Conservation (phyloP, 768 basidiomycete species). For the Tremella fuciformis region DNA sequence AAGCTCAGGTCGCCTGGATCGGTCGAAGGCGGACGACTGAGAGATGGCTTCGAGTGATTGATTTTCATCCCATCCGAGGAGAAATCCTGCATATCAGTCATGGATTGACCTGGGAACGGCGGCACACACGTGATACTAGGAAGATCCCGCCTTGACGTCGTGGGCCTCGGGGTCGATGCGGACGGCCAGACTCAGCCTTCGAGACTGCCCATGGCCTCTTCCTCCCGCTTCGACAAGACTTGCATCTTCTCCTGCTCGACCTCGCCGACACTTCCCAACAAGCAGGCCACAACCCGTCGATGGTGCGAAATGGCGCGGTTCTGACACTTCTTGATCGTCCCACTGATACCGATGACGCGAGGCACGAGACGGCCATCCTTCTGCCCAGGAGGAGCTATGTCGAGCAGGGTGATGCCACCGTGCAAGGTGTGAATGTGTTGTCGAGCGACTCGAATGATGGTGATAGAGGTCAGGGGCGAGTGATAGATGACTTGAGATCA, state of each 20-base stretch:
- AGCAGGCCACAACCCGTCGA: conserved; percentile 23
- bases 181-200: conserved; percentile 6
- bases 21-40: too few species aligned
- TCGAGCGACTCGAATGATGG: conserved; percentile 79
- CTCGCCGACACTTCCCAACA: background rate
- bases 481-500: conserved; percentile 74
- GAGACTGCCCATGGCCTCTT: conserved; percentile 13
- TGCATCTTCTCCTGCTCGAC: conserved; percentile 12
- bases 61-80: too few species aligned
- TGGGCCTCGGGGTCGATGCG: too few species aligned
- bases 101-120: too few species aligned
- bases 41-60: too few species aligned
- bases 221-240: conserved; percentile 10
- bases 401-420: conserved; percentile 70
- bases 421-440: conserved; percentile 75
- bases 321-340: conserved; percentile 82
- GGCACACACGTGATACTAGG: too few species aligned
- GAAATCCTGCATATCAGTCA: too few species aligned
- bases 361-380: conserved; percentile 64
- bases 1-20: too few species aligned
- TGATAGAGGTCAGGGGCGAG: conserved; percentile 75
- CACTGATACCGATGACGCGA: conserved; percentile 75
- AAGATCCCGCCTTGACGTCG: too few species aligned
- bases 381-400: conserved; percentile 52
- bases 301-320: conserved; percentile 40